A percentile compares a stretch with the other conserved stretches of the same genome.
Conservation (phyloP, 768 basidiomycete species). For the Suillus occidentalis region DNA sequence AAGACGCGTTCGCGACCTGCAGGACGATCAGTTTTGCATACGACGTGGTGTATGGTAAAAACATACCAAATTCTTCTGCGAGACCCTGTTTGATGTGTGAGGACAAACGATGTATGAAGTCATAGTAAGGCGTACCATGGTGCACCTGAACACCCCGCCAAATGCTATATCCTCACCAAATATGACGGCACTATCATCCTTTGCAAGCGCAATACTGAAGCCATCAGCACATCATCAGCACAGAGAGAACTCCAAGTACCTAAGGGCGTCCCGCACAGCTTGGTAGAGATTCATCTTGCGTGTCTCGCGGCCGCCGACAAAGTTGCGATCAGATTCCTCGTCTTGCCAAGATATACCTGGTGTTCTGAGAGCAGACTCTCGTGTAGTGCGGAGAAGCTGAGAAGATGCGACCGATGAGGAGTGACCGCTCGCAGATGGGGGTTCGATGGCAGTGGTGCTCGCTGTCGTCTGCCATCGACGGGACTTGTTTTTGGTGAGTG, state of each 20-base stretch:
- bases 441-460: slow-evolving; percentile 38
- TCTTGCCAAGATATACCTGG: slow-evolving; percentile 74
- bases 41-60: background rate
- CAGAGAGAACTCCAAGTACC: slow-evolving; percentile 40
- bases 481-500: slow-evolving; percentile 14
- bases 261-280: slow-evolving; percentile 87
- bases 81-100: slow-evolving; percentile 58
- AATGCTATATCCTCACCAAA: slow-evolving; percentile 94
- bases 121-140: slow-evolving; percentile 56
- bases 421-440: slow-evolving; percentile 81
- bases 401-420: slow-evolving; percentile 72
- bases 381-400: slow-evolving; percentile 57
- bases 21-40: slow-evolving; percentile 5
- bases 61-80: slow-evolving; percentile 86
- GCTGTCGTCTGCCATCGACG: slow-evolving; percentile 53
- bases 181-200: slow-evolving; percentile 85
- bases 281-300: slow-evolving; percentile 97
- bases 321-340: slow-evolving; percentile 48
- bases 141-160: slow-evolving; percentile 93
- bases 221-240: slow-evolving; percentile 10
- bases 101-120: slow-evolving; percentile 1
- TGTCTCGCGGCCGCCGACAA: slow-evolving; percentile 78
- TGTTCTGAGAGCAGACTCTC: slow-evolving; percentile 70
- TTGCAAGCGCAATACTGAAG: slow-evolving; percentile 74
- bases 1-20: slow-evolving; percentile 89